Evolutionary conservation across 345 rosid species (phyloP).

Genomic region (Sonneratia caseolaris): DNA sequence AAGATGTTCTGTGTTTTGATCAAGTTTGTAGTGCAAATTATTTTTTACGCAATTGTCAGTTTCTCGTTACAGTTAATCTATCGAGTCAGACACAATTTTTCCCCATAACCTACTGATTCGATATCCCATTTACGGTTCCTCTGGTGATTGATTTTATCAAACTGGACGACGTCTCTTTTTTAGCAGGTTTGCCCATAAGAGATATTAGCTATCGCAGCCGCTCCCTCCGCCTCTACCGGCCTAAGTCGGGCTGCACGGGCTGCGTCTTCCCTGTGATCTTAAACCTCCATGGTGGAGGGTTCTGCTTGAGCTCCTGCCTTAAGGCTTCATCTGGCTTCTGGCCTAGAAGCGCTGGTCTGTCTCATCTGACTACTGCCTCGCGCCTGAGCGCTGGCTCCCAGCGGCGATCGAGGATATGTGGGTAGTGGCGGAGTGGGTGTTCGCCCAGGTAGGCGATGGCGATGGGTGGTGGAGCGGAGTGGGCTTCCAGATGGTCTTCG

Average conservation of each 20-base stretch:
- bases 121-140: too few species aligned
- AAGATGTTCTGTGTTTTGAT: too few species aligned
- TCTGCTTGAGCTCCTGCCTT: slow-evolving; percentile 16
- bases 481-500: neutral
- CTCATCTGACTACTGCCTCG: slow-evolving; percentile 1
- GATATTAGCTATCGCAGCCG: neutral
- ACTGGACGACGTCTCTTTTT: neutral
- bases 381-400: slow-evolving; percentile 5
- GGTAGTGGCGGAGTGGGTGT: neutral
- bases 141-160: too few species aligned
- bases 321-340: slow-evolving; percentile 36
- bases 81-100: too few species aligned
- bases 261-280: slow-evolving; percentile 1
- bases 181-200: slow-evolving; percentile 11
- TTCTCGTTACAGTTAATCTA: too few species aligned
- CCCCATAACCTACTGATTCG: too few species aligned
- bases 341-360: neutral
- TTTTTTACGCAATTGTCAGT: too few species aligned
- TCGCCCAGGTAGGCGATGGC: neutral
- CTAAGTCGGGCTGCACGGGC: neutral
- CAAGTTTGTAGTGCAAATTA: too few species aligned
- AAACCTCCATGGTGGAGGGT: neutral
- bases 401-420: neutral
- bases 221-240: slow-evolving; percentile 16
- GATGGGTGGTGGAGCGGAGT: neutral